Conservation (phyloP, 2,329 filamentous ascomycete species). For the Colletotrichum melonis region DNA sequence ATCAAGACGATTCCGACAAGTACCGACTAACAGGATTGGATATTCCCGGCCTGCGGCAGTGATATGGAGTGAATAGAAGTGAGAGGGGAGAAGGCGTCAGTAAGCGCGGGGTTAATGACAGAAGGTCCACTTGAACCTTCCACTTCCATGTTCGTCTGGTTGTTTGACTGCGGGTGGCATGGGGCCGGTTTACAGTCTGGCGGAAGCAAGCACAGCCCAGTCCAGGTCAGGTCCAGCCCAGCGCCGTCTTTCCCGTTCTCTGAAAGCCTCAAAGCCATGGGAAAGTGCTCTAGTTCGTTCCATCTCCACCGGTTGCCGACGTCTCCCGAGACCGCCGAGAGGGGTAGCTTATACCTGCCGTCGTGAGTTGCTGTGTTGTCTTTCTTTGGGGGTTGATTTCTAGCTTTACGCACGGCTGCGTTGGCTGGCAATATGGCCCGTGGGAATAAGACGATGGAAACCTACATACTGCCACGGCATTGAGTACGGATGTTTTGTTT, state of each 20-base stretch:
- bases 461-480: not conserved
- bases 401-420: constrained; percentile 3
- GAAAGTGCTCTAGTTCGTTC: not conserved
- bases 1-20: not conserved
- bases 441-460: not conserved
- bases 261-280: not conserved
- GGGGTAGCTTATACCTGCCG: not conserved
- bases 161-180: not conserved
- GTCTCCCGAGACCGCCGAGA: constrained; percentile 26
- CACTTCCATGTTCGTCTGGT: constrained; percentile 19
- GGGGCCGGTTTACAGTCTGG: not conserved
- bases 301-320: constrained; percentile 20
- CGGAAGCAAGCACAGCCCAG: not conserved
- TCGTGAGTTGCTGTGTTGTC: not conserved
- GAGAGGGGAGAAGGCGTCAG: constrained; percentile 1
- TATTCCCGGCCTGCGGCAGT: not conserved
- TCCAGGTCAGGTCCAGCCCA: not conserved
- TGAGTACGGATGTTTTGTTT: constrained; percentile 5
- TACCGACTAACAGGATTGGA: not conserved
- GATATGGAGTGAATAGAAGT: not conserved
- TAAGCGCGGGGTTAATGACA: constrained; percentile 11
- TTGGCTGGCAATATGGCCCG: not conserved
- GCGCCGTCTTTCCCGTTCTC: constrained; percentile 15
- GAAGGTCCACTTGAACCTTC: constrained; percentile 6
- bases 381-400: not conserved